Conservation (phyloP, 352 stramenopile genomes). For the Phytopythium sindhum region DNA sequence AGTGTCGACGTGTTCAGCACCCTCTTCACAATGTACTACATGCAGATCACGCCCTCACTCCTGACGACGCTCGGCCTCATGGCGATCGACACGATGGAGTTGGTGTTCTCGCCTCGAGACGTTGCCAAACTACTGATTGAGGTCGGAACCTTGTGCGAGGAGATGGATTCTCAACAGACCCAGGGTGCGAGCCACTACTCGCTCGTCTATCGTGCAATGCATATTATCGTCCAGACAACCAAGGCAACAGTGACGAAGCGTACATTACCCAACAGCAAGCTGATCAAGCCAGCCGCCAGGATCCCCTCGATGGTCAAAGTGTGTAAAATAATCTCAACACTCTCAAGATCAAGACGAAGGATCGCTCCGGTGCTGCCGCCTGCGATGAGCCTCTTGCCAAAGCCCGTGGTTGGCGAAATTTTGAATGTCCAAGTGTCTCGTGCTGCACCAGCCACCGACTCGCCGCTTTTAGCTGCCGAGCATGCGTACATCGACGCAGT, state of each 20-base stretch:
- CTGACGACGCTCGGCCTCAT: constrained; percentile 23
- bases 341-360: too few species aligned
- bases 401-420: too few species aligned
- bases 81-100: constrained; percentile 19
- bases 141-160: not conserved
- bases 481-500: constrained; percentile 9
- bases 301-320: too few species aligned
- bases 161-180: not conserved
- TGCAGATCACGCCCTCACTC: constrained; percentile 22
- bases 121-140: not conserved
- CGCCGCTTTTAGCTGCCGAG: not conserved
- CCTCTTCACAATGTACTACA: not conserved
- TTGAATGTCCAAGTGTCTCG: not conserved
- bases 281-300: too few species aligned
- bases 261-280: too few species aligned
- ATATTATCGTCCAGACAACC: too few species aligned
- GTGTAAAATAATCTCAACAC: too few species aligned
- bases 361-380: too few species aligned
- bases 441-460: not conserved
- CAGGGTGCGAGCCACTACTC: too few species aligned
- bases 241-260: too few species aligned
- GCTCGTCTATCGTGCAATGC: too few species aligned
- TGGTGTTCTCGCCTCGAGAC: constrained; percentile 16
- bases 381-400: too few species aligned
- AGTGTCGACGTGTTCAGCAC: not conserved